phyloP scores from a whole-genome alignment of 768 basidiomycete genomes.

The Suillus cothurnatus region DNA sequence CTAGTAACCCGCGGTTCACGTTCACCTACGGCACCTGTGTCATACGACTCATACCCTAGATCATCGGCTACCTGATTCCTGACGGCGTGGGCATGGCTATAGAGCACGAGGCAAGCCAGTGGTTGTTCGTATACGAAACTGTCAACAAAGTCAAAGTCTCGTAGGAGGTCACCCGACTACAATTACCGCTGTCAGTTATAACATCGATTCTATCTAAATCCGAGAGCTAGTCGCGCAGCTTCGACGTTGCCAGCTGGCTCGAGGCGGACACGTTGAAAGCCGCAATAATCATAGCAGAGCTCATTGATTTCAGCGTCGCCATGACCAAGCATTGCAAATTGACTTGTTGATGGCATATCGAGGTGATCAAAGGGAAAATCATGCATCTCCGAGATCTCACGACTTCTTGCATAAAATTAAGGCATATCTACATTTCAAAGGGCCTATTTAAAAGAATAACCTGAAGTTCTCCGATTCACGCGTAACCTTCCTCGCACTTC shows the following conservation, averaged over 20 bases:
- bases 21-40: too few relatives aligned
- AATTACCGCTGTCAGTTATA: not conserved
- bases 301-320: too few relatives aligned
- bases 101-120: not conserved
- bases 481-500: slow-evolving; percentile 43
- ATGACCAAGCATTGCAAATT: not conserved
- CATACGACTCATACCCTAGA: not conserved
- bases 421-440: not conserved
- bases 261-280: slow-evolving; percentile 4
- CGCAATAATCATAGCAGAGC: not conserved
- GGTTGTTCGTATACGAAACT: not conserved
- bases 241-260: not conserved
- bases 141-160: not conserved
- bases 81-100: not conserved
- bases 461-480: too few relatives aligned
- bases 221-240: not conserved
- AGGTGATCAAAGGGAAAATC: not conserved
- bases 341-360: not conserved
- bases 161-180: not conserved
- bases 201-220: not conserved
- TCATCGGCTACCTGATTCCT: not conserved
- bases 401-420: not conserved
- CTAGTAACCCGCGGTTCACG: too few relatives aligned
- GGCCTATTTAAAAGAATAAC: too few relatives aligned
- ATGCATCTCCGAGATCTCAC: not conserved